Evolutionary conservation across 192 early-diverging fungal genomes (phyloP), one percentile per base, ranked within the genome.

Genomic region (Powellomyces hirtus): DNA sequence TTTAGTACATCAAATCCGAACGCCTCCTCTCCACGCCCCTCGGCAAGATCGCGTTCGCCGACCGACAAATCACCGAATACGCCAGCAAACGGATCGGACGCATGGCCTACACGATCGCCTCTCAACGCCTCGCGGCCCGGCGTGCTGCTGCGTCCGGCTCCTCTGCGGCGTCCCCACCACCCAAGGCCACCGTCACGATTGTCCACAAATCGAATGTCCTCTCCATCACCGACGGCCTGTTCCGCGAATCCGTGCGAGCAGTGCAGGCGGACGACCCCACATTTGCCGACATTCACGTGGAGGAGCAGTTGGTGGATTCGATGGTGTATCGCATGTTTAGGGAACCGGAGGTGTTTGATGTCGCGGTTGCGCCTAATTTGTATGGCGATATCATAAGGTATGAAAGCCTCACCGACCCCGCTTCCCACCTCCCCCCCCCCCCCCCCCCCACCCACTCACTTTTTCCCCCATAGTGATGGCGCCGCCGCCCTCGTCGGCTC

Each of bases 281-380:
- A 45, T 85, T 84, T 59, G 82, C 75, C 52, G 70, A 73, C 37
- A 86, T 96, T 0, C 84, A 92, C 38, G 81, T 94, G 75, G 92
- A 98, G 66, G 96, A 98, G 80, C 96, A 98, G 79, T 83, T 98
- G 72, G 95, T 98, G 2, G 96, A 98, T 66, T 98, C 96, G 24
- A 98, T 98, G 96, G 96, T 98, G 69, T 92, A 81, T 42, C 92
- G 96, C 68, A 86, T 98, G 87, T 98, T 97, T 89, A 91, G 95
- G 64, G 96, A 97, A 73, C 95, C 96, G 49, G 85, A 97, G 38
- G 86, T 85, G 8, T 97, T 97, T 81, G 96, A 98, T 78, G 96
- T 98, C 6, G 90, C 89, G 1, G 96, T 98, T 31, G 95, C 95
- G 1, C 96, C 96, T 64, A 98, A 98, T 83, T 76, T 98, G 71